These are phyloP conservation scores for Erythrobasidium yunnanense DNA, from an alignment of 768 basidiomycete genomes.

Conservation along the genomic window DNA sequence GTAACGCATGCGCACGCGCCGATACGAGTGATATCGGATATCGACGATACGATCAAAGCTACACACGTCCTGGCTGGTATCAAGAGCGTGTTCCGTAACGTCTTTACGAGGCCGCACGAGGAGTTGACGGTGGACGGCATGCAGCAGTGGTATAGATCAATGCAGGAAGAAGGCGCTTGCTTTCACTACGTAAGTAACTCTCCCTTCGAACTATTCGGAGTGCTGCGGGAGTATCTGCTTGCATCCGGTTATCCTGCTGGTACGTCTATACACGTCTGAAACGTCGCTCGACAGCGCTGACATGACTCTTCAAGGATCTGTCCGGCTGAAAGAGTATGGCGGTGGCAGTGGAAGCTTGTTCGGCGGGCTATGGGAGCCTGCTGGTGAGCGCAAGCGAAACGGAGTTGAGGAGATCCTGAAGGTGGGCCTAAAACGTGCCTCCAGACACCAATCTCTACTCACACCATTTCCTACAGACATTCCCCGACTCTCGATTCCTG, in stretches of 20 bases:
- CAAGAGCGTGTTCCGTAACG: constrained; percentile 72
- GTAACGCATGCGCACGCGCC: constrained; percentile 2
- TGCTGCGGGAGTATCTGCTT: constrained; percentile 63
- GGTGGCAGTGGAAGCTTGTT: constrained; percentile 60
- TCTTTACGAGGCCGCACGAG: constrained; percentile 72
- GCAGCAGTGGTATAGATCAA: constrained; percentile 39
- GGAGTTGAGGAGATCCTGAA: constrained; percentile 52
- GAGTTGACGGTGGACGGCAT: constrained; percentile 65
- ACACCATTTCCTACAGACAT: neutral
- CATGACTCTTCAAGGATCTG: too few relatives aligned
- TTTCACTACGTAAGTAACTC: constrained; percentile 21
- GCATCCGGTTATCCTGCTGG: constrained; percentile 59
- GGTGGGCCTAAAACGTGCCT: constrained; percentile 9
- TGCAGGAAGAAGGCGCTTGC: constrained; percentile 50
- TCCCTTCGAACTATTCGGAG: constrained; percentile 56
- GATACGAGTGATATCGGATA: constrained; percentile 67
- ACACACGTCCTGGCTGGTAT: constrained; percentile 70
- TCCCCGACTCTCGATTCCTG: constrained; percentile 9
- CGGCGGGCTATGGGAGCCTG: constrained; percentile 69
- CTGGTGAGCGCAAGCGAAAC: constrained; percentile 62
- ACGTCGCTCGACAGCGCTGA: too few relatives aligned
- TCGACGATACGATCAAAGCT: constrained; percentile 82
- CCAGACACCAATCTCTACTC: constrained; percentile 47
- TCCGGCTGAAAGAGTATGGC: constrained; percentile 58
- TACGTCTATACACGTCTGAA: too few relatives aligned